Base-by-base conservation (phyloP, 108 stramenopile species). In the Aureococcus anophagefferens region DNA sequence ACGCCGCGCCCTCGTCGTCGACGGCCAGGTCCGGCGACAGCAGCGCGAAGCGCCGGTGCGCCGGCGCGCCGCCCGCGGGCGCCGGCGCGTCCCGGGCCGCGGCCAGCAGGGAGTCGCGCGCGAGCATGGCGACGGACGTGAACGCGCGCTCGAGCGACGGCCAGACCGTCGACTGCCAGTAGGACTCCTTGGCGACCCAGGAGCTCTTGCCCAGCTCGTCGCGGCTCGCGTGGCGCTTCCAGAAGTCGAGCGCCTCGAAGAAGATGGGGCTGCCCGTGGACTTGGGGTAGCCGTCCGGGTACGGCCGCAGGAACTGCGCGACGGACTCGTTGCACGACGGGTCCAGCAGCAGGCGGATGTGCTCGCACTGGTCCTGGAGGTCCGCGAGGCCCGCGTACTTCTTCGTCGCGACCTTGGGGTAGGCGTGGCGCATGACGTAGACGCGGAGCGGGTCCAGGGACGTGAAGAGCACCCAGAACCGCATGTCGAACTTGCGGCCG, bases 401-500 rank as follows among this genome's bases (percentile, higher is more conserved):
- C 46, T 18, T 13, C 35, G 68, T 33, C 45, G 45, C 30, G 40
- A 69, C 25, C 36, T 69, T 69, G 46, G 68, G 68, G 36, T 46
- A 69, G 18, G 44, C 68, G 46, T 69, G 68, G 31, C 46, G 45
- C 7, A 69, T 44, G 33, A 36, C 30, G 68, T 69, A 69, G 30
- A 69, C 31, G 18, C 68, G 29, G 3, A 69, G 46, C 30, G 68
- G 68, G 29, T 69, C 68, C 9, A 36, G 17, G 68, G 35, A 36
- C 45, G 46, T 69, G 45, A 69, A 1, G 30, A 69, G 5, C 5
- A 46, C 44, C 68, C 68, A 69, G 35, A 69, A 17, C 25, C 68
- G 68, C 16, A 69, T 32, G 68, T 69, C 68, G 68, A 69, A 69
- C 46, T 69, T 69, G 29, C 68, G 29, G 30, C 46, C 46, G 16